Conservation (phyloP, 352 stramenopile genomes). For the Globisporangium carolinianum region DNA sequence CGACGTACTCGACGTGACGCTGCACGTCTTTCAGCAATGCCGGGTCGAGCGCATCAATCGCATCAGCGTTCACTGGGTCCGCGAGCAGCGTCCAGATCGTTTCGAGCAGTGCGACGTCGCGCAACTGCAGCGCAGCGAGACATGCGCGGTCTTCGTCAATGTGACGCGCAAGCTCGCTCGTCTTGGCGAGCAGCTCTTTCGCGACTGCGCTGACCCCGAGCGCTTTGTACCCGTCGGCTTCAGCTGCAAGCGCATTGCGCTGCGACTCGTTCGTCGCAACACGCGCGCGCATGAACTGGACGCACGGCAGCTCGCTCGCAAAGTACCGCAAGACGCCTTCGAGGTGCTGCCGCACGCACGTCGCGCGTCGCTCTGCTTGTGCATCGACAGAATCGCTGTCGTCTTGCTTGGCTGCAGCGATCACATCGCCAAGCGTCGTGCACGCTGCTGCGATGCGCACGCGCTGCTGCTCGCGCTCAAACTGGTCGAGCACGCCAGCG, state of each 20-base stretch:
- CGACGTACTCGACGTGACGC: constrained; percentile 60
- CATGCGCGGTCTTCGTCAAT: constrained; percentile 45
- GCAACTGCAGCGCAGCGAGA: constrained; percentile 32
- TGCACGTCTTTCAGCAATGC: constrained; percentile 43
- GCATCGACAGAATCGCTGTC: no score
- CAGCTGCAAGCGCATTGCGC: constrained; percentile 25
- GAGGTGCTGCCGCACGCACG: constrained; percentile 48
- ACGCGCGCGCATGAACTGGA: constrained; percentile 75
- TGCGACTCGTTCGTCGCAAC: constrained; percentile 39
- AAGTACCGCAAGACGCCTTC: constrained; percentile 70
- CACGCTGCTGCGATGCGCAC: constrained; percentile 34
- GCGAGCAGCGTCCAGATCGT: constrained; percentile 18
- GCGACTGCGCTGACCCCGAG: constrained; percentile 46
- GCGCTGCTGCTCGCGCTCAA: constrained; percentile 25
- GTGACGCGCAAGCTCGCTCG: constrained; percentile 24
- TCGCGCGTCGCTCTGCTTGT: constrained; percentile 29
- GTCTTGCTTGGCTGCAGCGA: constrained; percentile 25
- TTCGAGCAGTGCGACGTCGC: constrained; percentile 43
- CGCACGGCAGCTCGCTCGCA: constrained; percentile 62
- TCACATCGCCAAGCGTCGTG: constrained; percentile 22
- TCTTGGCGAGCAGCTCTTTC: constrained; percentile 46
- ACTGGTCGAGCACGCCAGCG: constrained; percentile 30
- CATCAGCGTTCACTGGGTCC: constrained; percentile 16
- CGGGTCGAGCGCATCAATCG: constrained; percentile 25
- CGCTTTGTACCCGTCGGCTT: constrained; percentile 43